A percentile compares a stretch with the other conserved stretches of the same genome.
Evolutionary conservation across 495 filamentous ascomycete genomes (phyloP).

Genomic region (Penicillium antarcticum): DNA sequence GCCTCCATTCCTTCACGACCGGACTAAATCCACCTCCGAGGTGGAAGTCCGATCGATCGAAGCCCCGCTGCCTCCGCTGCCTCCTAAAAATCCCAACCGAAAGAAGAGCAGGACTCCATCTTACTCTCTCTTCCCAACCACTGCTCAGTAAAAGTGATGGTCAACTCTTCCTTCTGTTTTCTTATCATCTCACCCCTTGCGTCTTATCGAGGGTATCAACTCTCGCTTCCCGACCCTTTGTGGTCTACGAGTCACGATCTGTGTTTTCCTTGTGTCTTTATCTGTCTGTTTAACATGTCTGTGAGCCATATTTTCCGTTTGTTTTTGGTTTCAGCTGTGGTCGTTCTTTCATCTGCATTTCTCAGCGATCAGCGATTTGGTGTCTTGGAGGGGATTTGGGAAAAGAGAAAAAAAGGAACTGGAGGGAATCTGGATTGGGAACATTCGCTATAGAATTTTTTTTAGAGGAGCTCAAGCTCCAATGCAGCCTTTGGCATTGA

Average conservation of each 20-base stretch:
- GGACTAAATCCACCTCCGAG: conserved; percentile 38
- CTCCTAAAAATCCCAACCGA: conserved; percentile 19
- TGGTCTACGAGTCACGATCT: conserved; percentile 15
- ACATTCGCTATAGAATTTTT: conserved; percentile 25
- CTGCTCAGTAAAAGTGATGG: conserved; percentile 12
- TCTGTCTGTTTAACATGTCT: conserved; percentile 7
- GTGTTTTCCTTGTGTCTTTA: conserved; percentile 7
- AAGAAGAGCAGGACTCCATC: conserved; percentile 37
- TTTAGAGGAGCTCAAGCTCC: conserved; percentile 4
- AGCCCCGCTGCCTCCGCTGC: conserved; percentile 10
- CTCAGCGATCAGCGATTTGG: conserved; percentile 35
- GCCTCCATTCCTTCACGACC: conserved; percentile 26
- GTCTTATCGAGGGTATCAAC: conserved; percentile 1
- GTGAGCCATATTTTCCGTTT: conserved; percentile 7
- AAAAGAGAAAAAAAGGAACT: conserved; percentile 18
- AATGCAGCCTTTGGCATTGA: conserved; percentile 2
- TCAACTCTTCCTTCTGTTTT: neutral
- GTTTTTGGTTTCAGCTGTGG: conserved; percentile 6
- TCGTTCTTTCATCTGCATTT: conserved; percentile 37
- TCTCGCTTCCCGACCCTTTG: conserved; percentile 8
- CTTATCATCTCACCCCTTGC: conserved; percentile 5
- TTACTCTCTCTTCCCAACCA: conserved; percentile 45
- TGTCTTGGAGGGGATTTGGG: conserved; percentile 21
- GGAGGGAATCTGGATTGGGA: conserved; percentile 9
- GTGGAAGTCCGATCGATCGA: conserved; percentile 15